A percentile compares a stretch with the other conserved stretches of the same genome.
Conservation (phyloP, 2,329 filamentous ascomycete species). For the Sclerotinia trifoliorum region DNA sequence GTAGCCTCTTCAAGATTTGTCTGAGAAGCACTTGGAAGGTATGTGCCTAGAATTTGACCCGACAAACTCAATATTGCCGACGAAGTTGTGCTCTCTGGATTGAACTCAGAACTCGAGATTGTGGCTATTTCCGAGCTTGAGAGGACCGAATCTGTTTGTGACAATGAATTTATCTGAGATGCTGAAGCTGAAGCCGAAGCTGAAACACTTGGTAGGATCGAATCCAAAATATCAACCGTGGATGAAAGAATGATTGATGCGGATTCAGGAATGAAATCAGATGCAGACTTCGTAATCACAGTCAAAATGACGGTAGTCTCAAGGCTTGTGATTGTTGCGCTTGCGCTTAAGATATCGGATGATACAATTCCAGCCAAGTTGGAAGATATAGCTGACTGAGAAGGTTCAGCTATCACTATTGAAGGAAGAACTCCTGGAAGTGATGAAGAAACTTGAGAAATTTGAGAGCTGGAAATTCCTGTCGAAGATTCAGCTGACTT, state of each 20-base stretch:
- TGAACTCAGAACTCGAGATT: neutral
- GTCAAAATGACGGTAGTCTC: neutral
- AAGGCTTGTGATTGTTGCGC: constrained; percentile 1
- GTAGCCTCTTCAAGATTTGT: neutral
- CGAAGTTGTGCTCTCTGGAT: neutral
- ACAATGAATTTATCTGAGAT: neutral
- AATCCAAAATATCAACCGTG: neutral
- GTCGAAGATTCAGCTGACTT: neutral
- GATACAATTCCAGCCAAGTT: neutral
- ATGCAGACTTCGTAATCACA: neutral
- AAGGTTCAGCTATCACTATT: neutral
- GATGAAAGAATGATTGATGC: neutral
- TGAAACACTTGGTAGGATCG: neutral
- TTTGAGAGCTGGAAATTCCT: neutral
- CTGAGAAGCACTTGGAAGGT: neutral
- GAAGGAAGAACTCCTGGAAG: neutral
- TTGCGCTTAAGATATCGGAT: neutral
- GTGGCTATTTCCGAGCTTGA: neutral
- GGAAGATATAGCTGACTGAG: neutral
- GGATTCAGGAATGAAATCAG: neutral
- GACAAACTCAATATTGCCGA: neutral
- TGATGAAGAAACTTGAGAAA: neutral
- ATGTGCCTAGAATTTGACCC: neutral
- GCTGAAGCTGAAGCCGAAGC: neutral
- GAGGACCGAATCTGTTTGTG: neutral